These are phyloP conservation scores for Septoria linicola DNA, from an alignment of 2,329 filamentous ascomycete species.

Conservation along the genomic window DNA sequence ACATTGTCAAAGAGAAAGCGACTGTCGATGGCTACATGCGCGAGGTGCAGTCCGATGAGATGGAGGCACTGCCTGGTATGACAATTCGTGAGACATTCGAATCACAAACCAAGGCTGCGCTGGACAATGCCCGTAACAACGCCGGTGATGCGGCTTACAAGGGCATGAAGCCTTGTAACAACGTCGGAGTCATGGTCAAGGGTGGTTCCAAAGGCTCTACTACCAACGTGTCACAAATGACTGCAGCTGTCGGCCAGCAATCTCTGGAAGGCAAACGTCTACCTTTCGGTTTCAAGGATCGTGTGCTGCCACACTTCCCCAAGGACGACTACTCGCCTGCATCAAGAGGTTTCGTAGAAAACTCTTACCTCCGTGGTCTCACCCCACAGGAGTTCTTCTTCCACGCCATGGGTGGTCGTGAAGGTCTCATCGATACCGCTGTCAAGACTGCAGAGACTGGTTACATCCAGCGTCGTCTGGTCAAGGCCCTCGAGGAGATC, in stretches of 20 bases:
- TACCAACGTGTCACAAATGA: conserved; percentile 99
- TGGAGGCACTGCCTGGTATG: conserved; percentile 96
- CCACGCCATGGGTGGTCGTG: conserved; percentile 99
- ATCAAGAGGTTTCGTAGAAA: conserved; percentile 95
- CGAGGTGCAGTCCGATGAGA: conserved; percentile 76
- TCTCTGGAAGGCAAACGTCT: conserved; percentile 98
- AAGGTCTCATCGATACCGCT: conserved; percentile 98
- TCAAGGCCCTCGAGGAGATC: conserved; percentile 96
- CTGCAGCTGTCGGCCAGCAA: conserved; percentile 94
- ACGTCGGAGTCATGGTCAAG: conserved; percentile 91
- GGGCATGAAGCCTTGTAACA: conserved; percentile 92
- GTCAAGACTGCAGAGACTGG: conserved; percentile 99
- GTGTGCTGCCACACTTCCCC: conserved; percentile 94
- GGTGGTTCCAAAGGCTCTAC: conserved; percentile 98
- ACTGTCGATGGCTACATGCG: conserved; percentile 74
- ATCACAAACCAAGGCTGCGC: conserved; percentile 87
- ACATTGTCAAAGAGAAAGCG: conserved; percentile 77
- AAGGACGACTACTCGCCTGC: conserved; percentile 99
- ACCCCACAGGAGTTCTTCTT: conserved; percentile 98
- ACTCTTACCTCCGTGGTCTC: conserved; percentile 93
- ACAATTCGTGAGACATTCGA: conserved; percentile 98
- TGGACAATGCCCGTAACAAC: conserved; percentile 94
- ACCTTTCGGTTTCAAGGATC: conserved; percentile 98
- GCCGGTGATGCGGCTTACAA: conserved; percentile 90
- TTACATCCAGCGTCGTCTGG: conserved; percentile 96